Evolutionary conservation across 768 basidiomycete species (phyloP).

Genomic region (Thelephora ganbajun): DNA sequence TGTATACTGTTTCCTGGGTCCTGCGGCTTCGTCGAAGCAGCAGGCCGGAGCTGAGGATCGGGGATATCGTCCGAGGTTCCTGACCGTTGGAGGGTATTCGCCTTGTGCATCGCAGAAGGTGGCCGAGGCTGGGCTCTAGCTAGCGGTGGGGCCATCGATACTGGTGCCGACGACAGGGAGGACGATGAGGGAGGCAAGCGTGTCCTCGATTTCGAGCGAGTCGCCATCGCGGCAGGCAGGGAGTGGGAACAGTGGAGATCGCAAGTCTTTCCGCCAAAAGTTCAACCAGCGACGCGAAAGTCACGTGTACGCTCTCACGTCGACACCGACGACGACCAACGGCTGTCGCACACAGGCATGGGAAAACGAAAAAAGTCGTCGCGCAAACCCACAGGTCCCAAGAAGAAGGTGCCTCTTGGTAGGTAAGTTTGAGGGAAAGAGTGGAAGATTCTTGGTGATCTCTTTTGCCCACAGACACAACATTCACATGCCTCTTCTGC

Average conservation of each 20-base stretch:
- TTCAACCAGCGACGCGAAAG: not conserved
- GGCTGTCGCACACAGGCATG: conserved; percentile 29
- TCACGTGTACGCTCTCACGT: not conserved
- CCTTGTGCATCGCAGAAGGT: not conserved
- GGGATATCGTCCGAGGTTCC: not conserved
- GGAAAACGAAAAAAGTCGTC: conserved; percentile 88
- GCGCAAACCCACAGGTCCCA: conserved; percentile 57
- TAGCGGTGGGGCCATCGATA: conserved; percentile 9
- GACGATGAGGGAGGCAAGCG: conserved; percentile 1
- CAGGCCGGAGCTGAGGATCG: not conserved
- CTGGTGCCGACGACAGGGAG: conserved; percentile 4
- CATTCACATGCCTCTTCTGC: conserved; percentile 80
- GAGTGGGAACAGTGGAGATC: not conserved
- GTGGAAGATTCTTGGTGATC: conserved; percentile 1
- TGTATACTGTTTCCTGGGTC: conserved; percentile 76
- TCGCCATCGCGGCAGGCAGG: not conserved
- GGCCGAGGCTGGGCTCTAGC: conserved; percentile 1
- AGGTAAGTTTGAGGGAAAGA: conserved; percentile 10
- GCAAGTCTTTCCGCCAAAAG: not conserved
- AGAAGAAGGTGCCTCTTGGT: conserved; percentile 66
- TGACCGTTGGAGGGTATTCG: not conserved
- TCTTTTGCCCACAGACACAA: conserved; percentile 38
- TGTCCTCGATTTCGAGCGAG: not conserved
- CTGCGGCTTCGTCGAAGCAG: conserved; percentile 6
- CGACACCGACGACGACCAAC: not conserved